Evolutionary conservation across 2,329 filamentous ascomycete genomes (phyloP).

Genomic region (Paraphaeosphaeria sporulosa): DNA sequence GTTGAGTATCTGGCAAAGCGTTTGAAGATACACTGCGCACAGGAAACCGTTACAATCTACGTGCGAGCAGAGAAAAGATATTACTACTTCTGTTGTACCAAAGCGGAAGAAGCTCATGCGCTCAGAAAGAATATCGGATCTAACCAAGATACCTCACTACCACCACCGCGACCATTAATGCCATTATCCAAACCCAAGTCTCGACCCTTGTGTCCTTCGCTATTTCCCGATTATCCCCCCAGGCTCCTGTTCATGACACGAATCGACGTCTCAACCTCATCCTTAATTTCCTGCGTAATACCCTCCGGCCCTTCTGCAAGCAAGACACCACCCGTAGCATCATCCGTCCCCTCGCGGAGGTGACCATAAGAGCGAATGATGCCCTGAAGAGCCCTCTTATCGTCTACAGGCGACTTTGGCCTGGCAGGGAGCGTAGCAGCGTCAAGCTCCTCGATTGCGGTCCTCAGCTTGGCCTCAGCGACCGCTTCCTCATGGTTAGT

Average conservation of each 20-base stretch:
- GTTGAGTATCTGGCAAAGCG: too few relatives aligned
- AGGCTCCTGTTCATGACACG: slow-evolving; percentile 26
- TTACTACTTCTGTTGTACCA: background rate
- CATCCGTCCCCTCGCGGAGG: slow-evolving; percentile 11
- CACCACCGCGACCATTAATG: background rate
- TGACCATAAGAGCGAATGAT: slow-evolving; percentile 30
- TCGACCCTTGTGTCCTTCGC: background rate
- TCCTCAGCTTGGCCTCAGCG: background rate
- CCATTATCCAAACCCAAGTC: slow-evolving; percentile 2
- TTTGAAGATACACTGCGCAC: background rate
- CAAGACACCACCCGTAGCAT: slow-evolving; percentile 3
- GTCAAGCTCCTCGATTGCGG: background rate
- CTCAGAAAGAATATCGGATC: slow-evolving; percentile 5
- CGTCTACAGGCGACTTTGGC: slow-evolving; percentile 16
- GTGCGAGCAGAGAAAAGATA: background rate
- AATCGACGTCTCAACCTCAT: slow-evolving; percentile 23
- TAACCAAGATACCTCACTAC: background rate
- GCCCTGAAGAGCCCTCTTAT: slow-evolving; percentile 26
- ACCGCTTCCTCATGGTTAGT: slow-evolving; percentile 5
- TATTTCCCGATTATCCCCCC: slow-evolving; percentile 19
- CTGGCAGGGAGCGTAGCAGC: background rate
- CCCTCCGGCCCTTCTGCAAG: background rate
- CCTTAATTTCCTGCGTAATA: slow-evolving; percentile 9
- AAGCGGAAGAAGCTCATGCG: background rate
- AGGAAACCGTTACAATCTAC: background rate